A percentile compares a stretch with the other conserved stretches of the same genome.
Conservation (phyloP, 1,284 basidiomycete genomes). For the Gomphus sp. region DNA sequence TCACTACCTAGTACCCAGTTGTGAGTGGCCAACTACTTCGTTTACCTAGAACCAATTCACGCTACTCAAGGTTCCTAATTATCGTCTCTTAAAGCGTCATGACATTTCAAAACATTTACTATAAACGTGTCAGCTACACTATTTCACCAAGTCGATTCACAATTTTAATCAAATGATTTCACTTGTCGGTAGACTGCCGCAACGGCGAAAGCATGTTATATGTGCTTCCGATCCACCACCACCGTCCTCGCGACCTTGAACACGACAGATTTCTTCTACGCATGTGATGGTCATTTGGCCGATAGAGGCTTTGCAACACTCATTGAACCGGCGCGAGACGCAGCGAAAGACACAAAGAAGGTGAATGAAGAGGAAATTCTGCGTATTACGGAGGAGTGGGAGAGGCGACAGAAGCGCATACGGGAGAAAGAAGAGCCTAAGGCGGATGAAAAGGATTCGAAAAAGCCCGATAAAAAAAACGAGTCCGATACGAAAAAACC, state of each 20-base stretch:
- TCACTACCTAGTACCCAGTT: background rate
- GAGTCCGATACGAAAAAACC: constrained; percentile 23
- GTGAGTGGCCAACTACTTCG: background rate
- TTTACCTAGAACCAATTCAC: no score
- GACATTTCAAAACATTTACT: constrained; percentile 63
- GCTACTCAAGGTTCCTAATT: no score
- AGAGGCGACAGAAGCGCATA: constrained; percentile 44
- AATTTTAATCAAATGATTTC: background rate
- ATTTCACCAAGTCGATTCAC: constrained; percentile 2
- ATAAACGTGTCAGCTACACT: constrained; percentile 57
- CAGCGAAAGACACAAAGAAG: constrained; percentile 24
- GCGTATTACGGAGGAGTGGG: constrained; percentile 70
- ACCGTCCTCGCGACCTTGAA: constrained; percentile 68
- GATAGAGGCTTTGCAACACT: constrained; percentile 63
- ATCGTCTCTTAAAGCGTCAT: background rate
- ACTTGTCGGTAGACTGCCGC: constrained; percentile 42
- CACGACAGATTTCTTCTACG: constrained; percentile 68
- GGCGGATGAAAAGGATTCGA: constrained; percentile 41
- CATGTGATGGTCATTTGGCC: constrained; percentile 56
- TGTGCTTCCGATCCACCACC: constrained; percentile 65
- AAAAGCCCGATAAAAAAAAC: constrained; percentile 30
- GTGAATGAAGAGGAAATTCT: constrained; percentile 61
- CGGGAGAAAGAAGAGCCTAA: constrained; percentile 31
- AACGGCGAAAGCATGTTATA: constrained; percentile 59
- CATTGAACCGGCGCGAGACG: constrained; percentile 25